phyloP scores from a whole-genome alignment of 176 grass and related monocot species.

The Ensete glaucum region DNA sequence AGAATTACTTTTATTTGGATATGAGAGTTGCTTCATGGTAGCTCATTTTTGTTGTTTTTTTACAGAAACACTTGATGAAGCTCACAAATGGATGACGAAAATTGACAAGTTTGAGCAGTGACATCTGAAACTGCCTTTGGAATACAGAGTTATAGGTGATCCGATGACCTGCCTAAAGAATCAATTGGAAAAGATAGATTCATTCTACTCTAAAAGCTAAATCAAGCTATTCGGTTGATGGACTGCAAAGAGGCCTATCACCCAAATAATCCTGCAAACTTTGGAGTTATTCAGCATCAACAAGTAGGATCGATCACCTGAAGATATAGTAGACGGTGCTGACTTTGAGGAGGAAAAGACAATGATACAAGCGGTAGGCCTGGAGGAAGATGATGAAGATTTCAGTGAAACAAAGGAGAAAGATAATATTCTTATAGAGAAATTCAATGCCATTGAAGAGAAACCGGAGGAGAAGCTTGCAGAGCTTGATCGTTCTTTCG shows the following conservation, averaged over 20 bases:
- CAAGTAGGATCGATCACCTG: constrained; percentile 49
- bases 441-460: constrained; percentile 73
- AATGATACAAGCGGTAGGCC: constrained; percentile 45
- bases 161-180: constrained; percentile 81
- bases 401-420: constrained; percentile 66
- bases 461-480: constrained; percentile 62
- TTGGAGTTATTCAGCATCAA: constrained; percentile 74
- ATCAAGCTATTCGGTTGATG: constrained; percentile 71
- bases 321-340: constrained; percentile 49
- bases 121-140: constrained; percentile 62
- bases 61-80: constrained; percentile 77
- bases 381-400: constrained; percentile 44
- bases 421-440: constrained; percentile 59
- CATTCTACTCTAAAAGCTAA: constrained; percentile 76
- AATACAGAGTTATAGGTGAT: constrained; percentile 90
- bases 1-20: too few relatives aligned
- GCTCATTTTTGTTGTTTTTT: not conserved
- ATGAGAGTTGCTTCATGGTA: not conserved
- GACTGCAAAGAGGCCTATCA: constrained; percentile 79
- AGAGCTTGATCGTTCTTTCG: constrained; percentile 74
- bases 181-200: constrained; percentile 75
- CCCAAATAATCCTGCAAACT: constrained; percentile 71
- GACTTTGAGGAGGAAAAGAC: constrained; percentile 72
- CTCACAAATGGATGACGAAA: constrained; percentile 71
- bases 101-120: constrained; percentile 78